Conservation (phyloP, 176 grass and related monocot species). For the Triticum turgidum region DNA sequence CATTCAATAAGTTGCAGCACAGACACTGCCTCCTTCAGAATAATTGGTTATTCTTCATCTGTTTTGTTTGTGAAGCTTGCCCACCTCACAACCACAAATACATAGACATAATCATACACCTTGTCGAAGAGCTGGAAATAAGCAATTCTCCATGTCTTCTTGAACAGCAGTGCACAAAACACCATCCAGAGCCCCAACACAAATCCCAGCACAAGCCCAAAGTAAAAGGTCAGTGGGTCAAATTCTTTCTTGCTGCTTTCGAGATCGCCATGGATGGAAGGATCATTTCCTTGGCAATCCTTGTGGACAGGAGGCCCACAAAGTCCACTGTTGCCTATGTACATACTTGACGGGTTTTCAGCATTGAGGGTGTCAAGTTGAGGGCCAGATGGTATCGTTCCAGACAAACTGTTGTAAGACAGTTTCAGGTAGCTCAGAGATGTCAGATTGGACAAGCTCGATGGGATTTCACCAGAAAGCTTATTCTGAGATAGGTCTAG, state of each 20-base stretch:
- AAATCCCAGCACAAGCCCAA: not conserved
- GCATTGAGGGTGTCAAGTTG: too few relatives aligned
- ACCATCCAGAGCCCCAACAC: constrained; percentile 29
- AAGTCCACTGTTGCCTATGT: too few relatives aligned
- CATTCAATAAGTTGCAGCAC: too few relatives aligned
- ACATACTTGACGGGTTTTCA: too few relatives aligned
- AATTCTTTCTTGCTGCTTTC: not conserved
- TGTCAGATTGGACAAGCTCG: too few relatives aligned
- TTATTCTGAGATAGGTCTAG: too few relatives aligned
- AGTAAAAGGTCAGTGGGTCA: not conserved
- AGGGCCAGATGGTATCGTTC: too few relatives aligned
- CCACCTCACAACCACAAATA: not conserved
- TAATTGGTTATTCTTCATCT: not conserved
- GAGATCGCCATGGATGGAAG: not conserved
- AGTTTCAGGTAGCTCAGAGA: too few relatives aligned
- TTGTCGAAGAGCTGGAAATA: constrained; percentile 15
- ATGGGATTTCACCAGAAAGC: too few relatives aligned
- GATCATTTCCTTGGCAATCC: too few relatives aligned
- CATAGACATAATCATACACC: not conserved
- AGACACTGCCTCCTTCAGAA: not conserved
- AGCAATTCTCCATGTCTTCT: constrained; percentile 26
- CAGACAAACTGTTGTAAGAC: too few relatives aligned
- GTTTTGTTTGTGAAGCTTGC: not conserved
- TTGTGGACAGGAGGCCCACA: too few relatives aligned
- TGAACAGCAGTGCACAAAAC: constrained; percentile 21